Conservation (phyloP, 2,329 filamentous ascomycete species). For the Metarhizium rileyi region DNA sequence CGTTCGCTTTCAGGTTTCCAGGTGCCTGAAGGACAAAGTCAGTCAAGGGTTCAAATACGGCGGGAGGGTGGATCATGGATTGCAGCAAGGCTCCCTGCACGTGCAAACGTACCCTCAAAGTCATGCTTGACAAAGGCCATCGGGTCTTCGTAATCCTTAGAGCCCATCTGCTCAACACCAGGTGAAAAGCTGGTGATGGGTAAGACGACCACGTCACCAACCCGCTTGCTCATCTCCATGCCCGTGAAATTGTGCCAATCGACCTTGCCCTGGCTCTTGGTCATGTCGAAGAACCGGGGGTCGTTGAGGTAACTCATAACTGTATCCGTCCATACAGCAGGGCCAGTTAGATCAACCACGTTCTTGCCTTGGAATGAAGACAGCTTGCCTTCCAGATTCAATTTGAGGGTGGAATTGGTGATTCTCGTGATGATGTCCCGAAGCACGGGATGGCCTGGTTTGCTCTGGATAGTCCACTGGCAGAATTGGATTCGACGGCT, state of each 20-base stretch:
- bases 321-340: constrained; percentile 86
- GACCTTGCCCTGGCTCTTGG: constrained; percentile 59
- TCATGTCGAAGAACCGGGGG: constrained; percentile 75
- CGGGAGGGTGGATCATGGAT: no score
- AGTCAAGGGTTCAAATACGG: neutral
- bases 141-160: constrained; percentile 77
- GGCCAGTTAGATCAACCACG: constrained; percentile 90
- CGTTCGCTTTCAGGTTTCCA: constrained; percentile 68
- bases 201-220: constrained; percentile 86
- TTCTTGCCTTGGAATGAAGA: constrained; percentile 52
- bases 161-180: constrained; percentile 86
- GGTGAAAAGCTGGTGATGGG: constrained; percentile 98
- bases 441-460: constrained; percentile 86
- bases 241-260: constrained; percentile 84
- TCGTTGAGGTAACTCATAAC: constrained; percentile 95
- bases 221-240: constrained; percentile 71
- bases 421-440: constrained; percentile 81
- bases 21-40: constrained; percentile 43
- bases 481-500: constrained; percentile 94
- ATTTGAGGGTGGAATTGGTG: constrained; percentile 67
- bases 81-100: neutral
- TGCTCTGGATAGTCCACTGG: constrained; percentile 97
- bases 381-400: constrained; percentile 60
- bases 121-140: constrained; percentile 98
- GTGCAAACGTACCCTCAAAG: constrained; percentile 67